These are phyloP conservation scores for Clitoria ternatea DNA, from an alignment of 306 rosid species.

Conservation along the genomic window DNA sequence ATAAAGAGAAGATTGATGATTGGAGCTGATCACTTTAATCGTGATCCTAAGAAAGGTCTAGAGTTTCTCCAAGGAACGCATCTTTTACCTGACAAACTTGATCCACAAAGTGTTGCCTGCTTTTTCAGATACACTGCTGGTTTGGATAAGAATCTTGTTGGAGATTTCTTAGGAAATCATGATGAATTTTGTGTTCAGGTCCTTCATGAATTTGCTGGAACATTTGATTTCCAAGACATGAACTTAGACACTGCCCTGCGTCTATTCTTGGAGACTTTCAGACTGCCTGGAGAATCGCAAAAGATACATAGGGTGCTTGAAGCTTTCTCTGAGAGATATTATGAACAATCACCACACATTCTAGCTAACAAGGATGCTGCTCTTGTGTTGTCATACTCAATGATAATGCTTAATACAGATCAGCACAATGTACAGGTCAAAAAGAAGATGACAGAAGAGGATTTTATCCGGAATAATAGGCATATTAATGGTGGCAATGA, in stretches of 20 bases:
- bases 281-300: constrained; percentile 98
- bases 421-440: constrained; percentile 96
- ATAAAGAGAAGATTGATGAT: constrained; percentile 96
- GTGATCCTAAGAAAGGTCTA: constrained; percentile 97
- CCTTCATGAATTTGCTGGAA: constrained; percentile 97
- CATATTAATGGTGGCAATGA: constrained; percentile 91
- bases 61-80: constrained; percentile 98
- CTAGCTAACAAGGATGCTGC: constrained; percentile 98
- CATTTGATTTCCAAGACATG: constrained; percentile 98
- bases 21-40: constrained; percentile 99
- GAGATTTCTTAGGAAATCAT: constrained; percentile 95
- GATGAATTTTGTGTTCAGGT: constrained; percentile 98
- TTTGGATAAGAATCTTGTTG: constrained; percentile 97
- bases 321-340: constrained; percentile 98
- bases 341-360: constrained; percentile 86
- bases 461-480: constrained; percentile 84
- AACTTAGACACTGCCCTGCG: constrained; percentile 94
- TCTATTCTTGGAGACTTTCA: constrained; percentile 85
- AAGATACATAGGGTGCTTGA: constrained; percentile 98
- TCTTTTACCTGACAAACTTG: constrained; percentile 97
- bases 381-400: constrained; percentile 79
- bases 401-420: constrained; percentile 95
- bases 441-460: constrained; percentile 99
- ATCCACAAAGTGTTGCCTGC: constrained; percentile 98
- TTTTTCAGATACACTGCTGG: constrained; percentile 98